Conservation (phyloP, 2,329 filamentous ascomycete species). For the Fusarium concolor region DNA sequence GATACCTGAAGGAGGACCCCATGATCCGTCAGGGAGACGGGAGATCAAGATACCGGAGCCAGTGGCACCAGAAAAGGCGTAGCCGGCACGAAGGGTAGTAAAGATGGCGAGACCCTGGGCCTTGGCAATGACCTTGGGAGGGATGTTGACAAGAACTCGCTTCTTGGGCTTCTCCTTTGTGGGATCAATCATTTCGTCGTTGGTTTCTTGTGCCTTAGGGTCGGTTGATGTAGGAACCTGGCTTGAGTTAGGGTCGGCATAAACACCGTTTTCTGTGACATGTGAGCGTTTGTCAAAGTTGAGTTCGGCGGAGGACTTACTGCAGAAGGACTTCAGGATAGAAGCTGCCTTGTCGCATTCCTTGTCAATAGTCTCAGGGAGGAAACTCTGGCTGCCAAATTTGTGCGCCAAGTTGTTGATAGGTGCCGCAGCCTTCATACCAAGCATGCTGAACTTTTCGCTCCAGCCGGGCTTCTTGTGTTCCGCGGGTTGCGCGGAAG, state of each 20-base stretch:
- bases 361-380: slow-evolving; percentile 86
- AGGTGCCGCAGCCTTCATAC: slow-evolving; percentile 70
- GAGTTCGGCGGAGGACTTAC: slow-evolving; percentile 58
- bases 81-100: slow-evolving; percentile 74
- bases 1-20: slow-evolving; percentile 86
- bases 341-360: slow-evolving; percentile 91
- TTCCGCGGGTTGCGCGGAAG: slow-evolving; percentile 25
- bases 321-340: slow-evolving; percentile 88
- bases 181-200: slow-evolving; percentile 47
- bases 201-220: slow-evolving; percentile 46
- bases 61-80: slow-evolving; percentile 73
- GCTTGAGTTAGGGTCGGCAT: slow-evolving; percentile 53
- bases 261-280: slow-evolving; percentile 62
- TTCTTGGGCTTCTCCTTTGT: slow-evolving; percentile 56
- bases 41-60: slow-evolving; percentile 74
- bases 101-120: slow-evolving; percentile 79
- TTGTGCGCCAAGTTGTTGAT: slow-evolving; percentile 86
- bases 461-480: slow-evolving; percentile 47
- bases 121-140: slow-evolving; percentile 69
- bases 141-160: slow-evolving; percentile 65
- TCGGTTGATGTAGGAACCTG: slow-evolving; percentile 49
- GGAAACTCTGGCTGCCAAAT: slow-evolving; percentile 85
- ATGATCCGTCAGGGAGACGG: slow-evolving; percentile 71
- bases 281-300: background rate
- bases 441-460: slow-evolving; percentile 48